These are phyloP conservation scores for Erodium chrysanthum DNA, from an alignment of 441 rosid species.

Conservation along the genomic window DNA sequence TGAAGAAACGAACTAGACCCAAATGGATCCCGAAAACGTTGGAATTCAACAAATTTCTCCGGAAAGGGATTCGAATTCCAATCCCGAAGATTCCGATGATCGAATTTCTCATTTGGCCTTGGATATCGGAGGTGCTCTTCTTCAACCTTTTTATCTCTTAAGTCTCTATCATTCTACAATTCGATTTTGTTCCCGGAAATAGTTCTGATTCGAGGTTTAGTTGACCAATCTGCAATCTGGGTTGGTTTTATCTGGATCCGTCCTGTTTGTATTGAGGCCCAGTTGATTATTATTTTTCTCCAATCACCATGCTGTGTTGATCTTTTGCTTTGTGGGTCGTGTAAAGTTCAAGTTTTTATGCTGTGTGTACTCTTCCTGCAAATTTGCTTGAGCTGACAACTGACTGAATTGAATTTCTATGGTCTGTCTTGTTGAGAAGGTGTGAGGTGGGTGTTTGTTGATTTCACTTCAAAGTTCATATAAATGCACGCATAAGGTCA, in stretches of 20 bases:
- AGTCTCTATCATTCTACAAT: no score
- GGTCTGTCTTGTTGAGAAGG: not conserved
- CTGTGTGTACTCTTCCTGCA: no score
- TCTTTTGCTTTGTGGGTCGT: not conserved
- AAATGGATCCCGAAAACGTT: not conserved
- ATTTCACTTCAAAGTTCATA: not conserved
- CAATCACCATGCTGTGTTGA: not conserved
- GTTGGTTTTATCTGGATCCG: not conserved
- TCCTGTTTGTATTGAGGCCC: not conserved
- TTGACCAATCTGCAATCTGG: not conserved
- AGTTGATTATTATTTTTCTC: not conserved
- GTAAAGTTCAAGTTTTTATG: slow-evolving; percentile 1
- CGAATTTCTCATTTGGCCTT: not conserved
- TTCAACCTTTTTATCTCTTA: not conserved
- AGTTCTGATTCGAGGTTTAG: not conserved
- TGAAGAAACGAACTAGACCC: no score
- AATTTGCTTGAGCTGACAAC: no score
- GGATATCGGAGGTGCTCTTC: not conserved
- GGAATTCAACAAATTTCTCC: not conserved
- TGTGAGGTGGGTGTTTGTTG: not conserved
- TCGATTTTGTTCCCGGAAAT: not conserved
- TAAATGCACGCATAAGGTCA: not conserved
- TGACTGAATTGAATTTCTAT: not conserved
- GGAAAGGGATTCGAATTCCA: not conserved
- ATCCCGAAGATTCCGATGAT: not conserved